Conservation (phyloP, 164 flowering plant species). For the Vitis cinerea region DNA sequence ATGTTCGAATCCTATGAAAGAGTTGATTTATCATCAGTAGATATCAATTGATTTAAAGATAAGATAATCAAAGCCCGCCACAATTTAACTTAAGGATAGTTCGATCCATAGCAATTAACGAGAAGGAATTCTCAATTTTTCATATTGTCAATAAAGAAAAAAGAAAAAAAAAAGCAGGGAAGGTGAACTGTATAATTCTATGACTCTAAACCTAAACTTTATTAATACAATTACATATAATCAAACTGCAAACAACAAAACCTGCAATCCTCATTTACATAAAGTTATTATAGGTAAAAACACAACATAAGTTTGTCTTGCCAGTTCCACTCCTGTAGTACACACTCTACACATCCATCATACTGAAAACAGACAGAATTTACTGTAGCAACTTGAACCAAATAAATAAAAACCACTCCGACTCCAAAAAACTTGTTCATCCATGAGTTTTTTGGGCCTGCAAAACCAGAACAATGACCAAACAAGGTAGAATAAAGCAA, state of each 20-base stretch:
- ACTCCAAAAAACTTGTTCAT: conserved; percentile 2
- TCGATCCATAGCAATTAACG: too few species aligned
- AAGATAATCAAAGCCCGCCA: too few species aligned
- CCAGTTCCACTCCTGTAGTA: not conserved
- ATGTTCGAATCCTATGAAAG: too few species aligned
- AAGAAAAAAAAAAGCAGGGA: not conserved
- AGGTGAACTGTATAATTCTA: too few species aligned
- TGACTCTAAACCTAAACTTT: not conserved
- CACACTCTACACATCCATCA: not conserved
- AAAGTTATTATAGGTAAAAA: not conserved
- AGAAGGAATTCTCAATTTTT: too few species aligned
- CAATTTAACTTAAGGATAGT: too few species aligned
- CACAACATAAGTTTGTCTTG: not conserved
- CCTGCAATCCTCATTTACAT: not conserved
- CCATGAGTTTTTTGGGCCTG: conserved; percentile 27
- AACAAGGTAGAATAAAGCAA: not conserved
- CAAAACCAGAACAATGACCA: conserved; percentile 4
- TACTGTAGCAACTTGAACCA: not conserved
- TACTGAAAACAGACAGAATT: not conserved
- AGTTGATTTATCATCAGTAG: too few species aligned
- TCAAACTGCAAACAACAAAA: conserved; percentile 4
- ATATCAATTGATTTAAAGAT: too few species aligned
- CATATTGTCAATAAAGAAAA: not conserved
- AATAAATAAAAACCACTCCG: not conserved
- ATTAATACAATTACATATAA: not conserved